Evolutionary conservation across 2,329 filamentous ascomycete genomes (phyloP).

Genomic region (Piedraia hortae): DNA sequence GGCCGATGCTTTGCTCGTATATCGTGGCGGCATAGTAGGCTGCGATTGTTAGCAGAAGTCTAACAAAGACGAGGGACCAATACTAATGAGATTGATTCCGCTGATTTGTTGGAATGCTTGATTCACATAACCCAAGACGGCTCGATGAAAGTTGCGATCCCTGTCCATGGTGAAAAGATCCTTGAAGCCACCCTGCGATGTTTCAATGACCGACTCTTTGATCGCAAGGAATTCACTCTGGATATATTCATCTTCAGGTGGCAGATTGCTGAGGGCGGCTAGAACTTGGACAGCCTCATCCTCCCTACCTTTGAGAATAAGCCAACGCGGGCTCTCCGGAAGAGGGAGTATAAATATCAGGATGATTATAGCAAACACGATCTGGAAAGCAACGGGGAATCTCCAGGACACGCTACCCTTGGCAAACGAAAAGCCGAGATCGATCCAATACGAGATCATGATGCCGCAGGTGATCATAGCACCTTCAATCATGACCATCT

Average conservation of each 20-base stretch:
- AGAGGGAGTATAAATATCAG: conserved; percentile 21
- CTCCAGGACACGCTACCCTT: conserved; percentile 23
- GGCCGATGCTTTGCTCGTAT: conserved; percentile 24
- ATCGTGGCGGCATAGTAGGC: conserved; percentile 21
- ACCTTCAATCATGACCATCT: conserved; percentile 26
- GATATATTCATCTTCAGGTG: conserved; percentile 18
- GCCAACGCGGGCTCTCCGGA: conserved; percentile 30
- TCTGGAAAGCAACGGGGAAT: conserved; percentile 29
- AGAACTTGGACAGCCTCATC: conserved; percentile 23
- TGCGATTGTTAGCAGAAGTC: too few relatives aligned
- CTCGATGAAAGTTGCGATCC: conserved; percentile 12
- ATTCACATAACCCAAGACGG: conserved; percentile 11
- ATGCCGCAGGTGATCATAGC: conserved; percentile 15
- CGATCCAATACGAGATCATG: conserved; percentile 21
- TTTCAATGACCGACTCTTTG: conserved; percentile 25
- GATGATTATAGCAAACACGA: conserved; percentile 26
- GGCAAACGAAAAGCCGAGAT: conserved; percentile 16
- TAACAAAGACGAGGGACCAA: too few relatives aligned
- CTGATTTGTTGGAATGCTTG: conserved; percentile 13
- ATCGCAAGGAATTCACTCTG: conserved; percentile 23
- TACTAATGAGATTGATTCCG: conserved; percentile 10
- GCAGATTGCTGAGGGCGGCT: conserved; percentile 19
- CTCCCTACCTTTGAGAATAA: conserved; percentile 27
- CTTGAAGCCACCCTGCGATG: conserved; percentile 9
- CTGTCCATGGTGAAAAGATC: conserved; percentile 10